A percentile compares a stretch with the other conserved stretches of the same genome.
phyloP scores from a whole-genome alignment of 257 asterid genomes.

The Rubia yunnanensis region DNA sequence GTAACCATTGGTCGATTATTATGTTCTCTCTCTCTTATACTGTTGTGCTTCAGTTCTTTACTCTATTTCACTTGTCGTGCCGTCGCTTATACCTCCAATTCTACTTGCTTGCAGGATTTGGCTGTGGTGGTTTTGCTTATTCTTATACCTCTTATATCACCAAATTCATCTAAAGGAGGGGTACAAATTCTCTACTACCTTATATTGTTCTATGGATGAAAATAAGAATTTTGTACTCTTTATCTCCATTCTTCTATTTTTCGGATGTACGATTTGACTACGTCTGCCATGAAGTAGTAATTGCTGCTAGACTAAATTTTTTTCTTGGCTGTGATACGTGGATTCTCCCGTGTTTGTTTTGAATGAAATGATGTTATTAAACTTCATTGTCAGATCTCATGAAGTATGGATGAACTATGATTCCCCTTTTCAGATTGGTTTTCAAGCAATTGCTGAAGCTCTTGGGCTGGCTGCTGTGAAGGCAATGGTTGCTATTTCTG shows the following conservation, averaged over 20 bases:
- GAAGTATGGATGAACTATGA: neutral
- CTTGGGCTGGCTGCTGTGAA: conserved; percentile 99
- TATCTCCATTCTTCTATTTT: conserved; percentile 3
- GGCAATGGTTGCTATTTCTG: conserved; percentile 94
- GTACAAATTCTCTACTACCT: conserved; percentile 28
- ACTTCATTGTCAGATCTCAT: conserved; percentile 1
- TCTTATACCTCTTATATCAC: conserved; percentile 95
- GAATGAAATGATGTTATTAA: neutral
- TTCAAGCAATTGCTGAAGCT: conserved; percentile 97
- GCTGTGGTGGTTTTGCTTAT: conserved; percentile 99
- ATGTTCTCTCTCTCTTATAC: neutral
- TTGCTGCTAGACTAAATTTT: neutral
- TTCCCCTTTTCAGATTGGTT: conserved; percentile 61
- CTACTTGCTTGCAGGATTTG: conserved; percentile 55
- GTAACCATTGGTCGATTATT: neutral
- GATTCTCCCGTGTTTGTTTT: neutral
- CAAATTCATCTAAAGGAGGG: conserved; percentile 99
- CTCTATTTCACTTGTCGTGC: neutral
- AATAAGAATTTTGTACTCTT: neutral
- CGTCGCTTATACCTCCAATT: conserved; percentile 9
- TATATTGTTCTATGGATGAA: neutral
- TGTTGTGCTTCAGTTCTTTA: conserved; percentile 2
- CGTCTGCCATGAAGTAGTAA: neutral
- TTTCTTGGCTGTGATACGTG: neutral
- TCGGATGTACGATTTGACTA: neutral